Evolutionary conservation across 1,139 yeast species (phyloP).

Genomic region (Suhomyces anneliseae): DNA sequence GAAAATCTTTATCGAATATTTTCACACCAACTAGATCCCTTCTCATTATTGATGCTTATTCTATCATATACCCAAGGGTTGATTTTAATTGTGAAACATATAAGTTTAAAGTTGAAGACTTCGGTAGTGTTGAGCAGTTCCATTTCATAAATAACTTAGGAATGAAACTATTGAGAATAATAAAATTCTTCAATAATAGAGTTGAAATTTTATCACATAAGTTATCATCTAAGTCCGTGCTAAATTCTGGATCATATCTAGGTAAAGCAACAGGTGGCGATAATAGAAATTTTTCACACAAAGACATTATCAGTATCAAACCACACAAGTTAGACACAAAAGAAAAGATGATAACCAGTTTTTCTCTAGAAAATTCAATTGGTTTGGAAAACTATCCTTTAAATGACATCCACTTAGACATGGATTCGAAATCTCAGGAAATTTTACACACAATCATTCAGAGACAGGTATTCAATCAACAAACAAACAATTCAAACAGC

Average conservation of each 20-base stretch:
- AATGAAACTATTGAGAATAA: conserved; percentile 24
- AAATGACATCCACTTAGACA: conserved; percentile 15
- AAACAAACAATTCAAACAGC: conserved; percentile 5
- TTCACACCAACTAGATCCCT: conserved; percentile 37
- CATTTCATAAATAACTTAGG: conserved; percentile 14
- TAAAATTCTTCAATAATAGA: conserved; percentile 33
- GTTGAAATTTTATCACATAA: conserved; percentile 27
- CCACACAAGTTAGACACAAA: conserved; percentile 24
- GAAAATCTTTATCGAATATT: conserved; percentile 34
- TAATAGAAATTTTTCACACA: conserved; percentile 9
- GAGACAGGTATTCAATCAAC: conserved; percentile 2
- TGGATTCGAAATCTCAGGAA: conserved; percentile 4
- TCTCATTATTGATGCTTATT: conserved; percentile 36
- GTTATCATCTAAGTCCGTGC: conserved; percentile 22
- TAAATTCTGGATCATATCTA: conserved; percentile 22
- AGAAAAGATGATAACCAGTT: conserved; percentile 24
- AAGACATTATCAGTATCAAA: conserved; percentile 24
- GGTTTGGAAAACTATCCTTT: conserved; percentile 27
- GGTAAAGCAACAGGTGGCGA: conserved; percentile 10
- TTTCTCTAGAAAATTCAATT: conserved; percentile 18
- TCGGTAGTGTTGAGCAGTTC: conserved; percentile 8
- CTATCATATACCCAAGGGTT: conserved; percentile 31
- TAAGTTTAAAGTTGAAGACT: conserved; percentile 15
- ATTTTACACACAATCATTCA: conserved; percentile 9
- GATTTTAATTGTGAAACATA: conserved; percentile 31